Evolutionary conservation across 2,329 filamentous ascomycete genomes (phyloP).

Genomic region (Stachybotrys chlorohalonatus): DNA sequence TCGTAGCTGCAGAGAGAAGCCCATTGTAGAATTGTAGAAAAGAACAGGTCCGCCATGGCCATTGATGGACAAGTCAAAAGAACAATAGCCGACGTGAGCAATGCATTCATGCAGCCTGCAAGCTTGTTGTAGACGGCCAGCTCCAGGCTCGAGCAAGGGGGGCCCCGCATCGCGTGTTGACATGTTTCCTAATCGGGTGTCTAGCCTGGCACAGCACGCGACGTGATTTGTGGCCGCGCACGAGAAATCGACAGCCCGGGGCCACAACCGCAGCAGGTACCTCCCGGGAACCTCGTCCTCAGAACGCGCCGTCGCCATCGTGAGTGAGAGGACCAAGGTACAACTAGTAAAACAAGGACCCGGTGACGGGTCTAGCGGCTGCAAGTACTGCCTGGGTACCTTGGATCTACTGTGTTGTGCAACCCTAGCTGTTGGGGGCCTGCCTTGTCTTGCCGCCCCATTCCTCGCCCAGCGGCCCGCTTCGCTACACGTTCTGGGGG

Average conservation of each 20-base stretch:
- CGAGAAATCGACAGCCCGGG: not conserved
- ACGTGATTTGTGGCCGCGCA: conserved; percentile 16
- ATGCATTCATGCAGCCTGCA: not conserved
- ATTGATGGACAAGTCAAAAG: too few relatives aligned
- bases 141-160: not conserved
- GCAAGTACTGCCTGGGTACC: too few relatives aligned
- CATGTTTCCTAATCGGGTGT: conserved; percentile 23
- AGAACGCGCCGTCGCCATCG: not conserved
- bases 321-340: not conserved
- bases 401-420: too few relatives aligned
- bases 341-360: too few relatives aligned
- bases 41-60: too few relatives aligned
- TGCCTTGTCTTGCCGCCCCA: not conserved
- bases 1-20: too few relatives aligned
- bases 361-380: too few relatives aligned
- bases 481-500: not conserved
- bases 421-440: too few relatives aligned
- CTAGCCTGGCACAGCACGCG: conserved; percentile 15
- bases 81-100: not conserved
- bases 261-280: not conserved
- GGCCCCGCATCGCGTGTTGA: conserved; percentile 20
- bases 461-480: not conserved
- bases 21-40: too few relatives aligned
- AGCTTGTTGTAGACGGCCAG: not conserved
- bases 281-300: not conserved